Conservation (phyloP, 495 filamentous ascomycete species). For the Aspergillus hancockii region DNA sequence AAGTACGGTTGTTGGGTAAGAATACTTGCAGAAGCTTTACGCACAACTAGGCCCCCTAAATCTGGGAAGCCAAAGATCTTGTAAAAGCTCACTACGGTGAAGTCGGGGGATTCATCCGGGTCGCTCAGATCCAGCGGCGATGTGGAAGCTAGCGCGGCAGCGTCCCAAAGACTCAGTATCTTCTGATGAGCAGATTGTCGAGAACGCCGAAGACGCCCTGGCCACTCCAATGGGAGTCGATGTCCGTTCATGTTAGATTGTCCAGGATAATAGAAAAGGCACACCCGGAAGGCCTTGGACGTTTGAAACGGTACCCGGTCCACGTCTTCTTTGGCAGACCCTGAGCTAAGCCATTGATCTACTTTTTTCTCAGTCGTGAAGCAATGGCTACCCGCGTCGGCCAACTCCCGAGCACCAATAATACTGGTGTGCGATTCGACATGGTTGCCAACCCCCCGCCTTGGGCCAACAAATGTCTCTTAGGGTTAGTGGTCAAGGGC, state of each 20-base stretch:
- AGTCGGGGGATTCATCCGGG: constrained; percentile 64
- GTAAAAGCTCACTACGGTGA: constrained; percentile 71
- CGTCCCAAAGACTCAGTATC: constrained; percentile 69
- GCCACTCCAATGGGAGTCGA: constrained; percentile 64
- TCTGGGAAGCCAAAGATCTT: constrained; percentile 85
- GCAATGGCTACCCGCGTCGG: constrained; percentile 55
- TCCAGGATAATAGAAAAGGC: constrained; percentile 74
- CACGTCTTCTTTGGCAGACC: constrained; percentile 13
- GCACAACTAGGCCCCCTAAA: constrained; percentile 69
- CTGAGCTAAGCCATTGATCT: constrained; percentile 58
- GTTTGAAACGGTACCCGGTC: not conserved
- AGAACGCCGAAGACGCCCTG: constrained; percentile 49
- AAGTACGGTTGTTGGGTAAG: constrained; percentile 69
- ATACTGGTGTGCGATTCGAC: constrained; percentile 73
- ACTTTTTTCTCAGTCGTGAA: constrained; percentile 67
- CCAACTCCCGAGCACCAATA: constrained; percentile 67
- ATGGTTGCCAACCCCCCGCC: constrained; percentile 73
- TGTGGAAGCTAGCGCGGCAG: constrained; percentile 71
- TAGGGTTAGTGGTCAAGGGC: not conserved
- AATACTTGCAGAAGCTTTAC: constrained; percentile 61
- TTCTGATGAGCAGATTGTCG: constrained; percentile 38
- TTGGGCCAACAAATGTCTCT: constrained; percentile 1
- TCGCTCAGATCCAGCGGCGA: constrained; percentile 63
- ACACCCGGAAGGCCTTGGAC: constrained; percentile 31
- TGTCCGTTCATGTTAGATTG: constrained; percentile 81